Percentiles rank a stretch among this genome's conserved stretches.
Evolutionary conservation across 1,139 yeast species (phyloP).

Genomic region (Geotrichum armillariae): DNA sequence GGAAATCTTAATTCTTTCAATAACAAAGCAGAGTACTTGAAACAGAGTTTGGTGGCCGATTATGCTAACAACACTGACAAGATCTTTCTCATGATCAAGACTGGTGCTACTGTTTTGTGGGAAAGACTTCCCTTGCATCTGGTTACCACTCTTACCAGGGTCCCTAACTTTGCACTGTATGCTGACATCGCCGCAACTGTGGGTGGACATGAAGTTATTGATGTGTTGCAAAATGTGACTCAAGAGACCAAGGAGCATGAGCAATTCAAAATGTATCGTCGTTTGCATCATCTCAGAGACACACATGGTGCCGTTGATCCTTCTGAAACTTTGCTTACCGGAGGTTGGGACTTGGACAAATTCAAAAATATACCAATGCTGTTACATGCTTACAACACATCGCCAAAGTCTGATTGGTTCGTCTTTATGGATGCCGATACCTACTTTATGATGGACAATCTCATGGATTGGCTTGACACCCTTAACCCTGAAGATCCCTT

Average conservation of each 20-base stretch:
- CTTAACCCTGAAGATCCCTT: slow-evolving; percentile 33
- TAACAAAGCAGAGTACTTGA: slow-evolving; percentile 24
- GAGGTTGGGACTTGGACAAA: slow-evolving; percentile 41
- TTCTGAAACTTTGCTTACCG: slow-evolving; percentile 16
- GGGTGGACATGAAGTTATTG: slow-evolving; percentile 39
- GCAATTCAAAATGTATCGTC: slow-evolving; percentile 35
- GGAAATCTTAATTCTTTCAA: slow-evolving; percentile 8
- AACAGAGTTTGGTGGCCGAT: slow-evolving; percentile 32
- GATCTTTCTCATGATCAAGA: slow-evolving; percentile 39
- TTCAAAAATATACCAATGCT: slow-evolving; percentile 44
- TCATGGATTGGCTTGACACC: slow-evolving; percentile 32
- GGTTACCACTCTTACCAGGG: slow-evolving; percentile 38
- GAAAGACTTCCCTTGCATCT: slow-evolving; percentile 41
- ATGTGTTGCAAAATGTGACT: slow-evolving; percentile 36
- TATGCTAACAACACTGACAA: slow-evolving; percentile 31
- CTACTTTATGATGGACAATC: slow-evolving; percentile 35
- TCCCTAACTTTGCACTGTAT: slow-evolving; percentile 40
- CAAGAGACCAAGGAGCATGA: slow-evolving; percentile 26
- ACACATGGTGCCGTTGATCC: slow-evolving; percentile 26
- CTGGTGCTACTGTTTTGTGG: slow-evolving; percentile 42
- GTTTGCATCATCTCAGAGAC: slow-evolving; percentile 30
- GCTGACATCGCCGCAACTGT: slow-evolving; percentile 37
- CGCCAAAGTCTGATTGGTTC: slow-evolving; percentile 41
- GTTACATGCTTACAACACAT: slow-evolving; percentile 35
- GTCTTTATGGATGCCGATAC: slow-evolving; percentile 43